Evolutionary conservation across 768 basidiomycete species (phyloP).

Genomic region (Lenzites betulinus): DNA sequence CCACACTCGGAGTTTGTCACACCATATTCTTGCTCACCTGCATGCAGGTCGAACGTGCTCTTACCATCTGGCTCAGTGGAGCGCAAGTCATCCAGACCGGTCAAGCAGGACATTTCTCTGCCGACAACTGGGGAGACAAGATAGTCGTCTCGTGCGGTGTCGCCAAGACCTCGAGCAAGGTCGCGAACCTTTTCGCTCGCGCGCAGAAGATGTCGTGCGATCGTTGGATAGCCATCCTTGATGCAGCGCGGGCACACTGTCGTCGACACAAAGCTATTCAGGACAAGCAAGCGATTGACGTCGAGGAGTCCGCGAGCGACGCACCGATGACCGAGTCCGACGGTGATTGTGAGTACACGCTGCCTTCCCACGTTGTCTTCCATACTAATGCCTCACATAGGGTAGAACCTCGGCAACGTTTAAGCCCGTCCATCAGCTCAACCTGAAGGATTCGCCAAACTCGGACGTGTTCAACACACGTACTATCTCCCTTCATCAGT

Average conservation of each 20-base stretch:
- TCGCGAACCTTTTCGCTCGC: not conserved
- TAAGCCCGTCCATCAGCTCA: too few species aligned
- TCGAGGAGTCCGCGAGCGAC: not conserved
- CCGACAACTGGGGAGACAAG: not conserved
- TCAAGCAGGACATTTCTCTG: not conserved
- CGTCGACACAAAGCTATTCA: not conserved
- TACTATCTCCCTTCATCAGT: too few species aligned
- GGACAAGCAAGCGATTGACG: not conserved
- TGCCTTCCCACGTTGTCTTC: too few species aligned
- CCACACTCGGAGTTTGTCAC: not conserved
- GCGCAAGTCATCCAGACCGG: not conserved
- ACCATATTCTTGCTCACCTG: not conserved
- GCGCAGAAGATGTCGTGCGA: not conserved
- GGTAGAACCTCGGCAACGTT: too few species aligned
- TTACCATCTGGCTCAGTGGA: not conserved
- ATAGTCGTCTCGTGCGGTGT: not conserved
- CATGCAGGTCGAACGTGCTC: not conserved
- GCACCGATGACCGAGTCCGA: not conserved
- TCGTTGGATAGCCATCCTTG: not conserved
- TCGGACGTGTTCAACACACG: too few species aligned
- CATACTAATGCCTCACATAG: too few species aligned
- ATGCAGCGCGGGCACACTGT: not conserved
- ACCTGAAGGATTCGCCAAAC: too few species aligned
- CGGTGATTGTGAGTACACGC: too few species aligned
- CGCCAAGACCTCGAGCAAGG: not conserved